Conservation (phyloP, 2,329 filamentous ascomycete genomes). For the Acephala macrosclerotiorum region DNA sequence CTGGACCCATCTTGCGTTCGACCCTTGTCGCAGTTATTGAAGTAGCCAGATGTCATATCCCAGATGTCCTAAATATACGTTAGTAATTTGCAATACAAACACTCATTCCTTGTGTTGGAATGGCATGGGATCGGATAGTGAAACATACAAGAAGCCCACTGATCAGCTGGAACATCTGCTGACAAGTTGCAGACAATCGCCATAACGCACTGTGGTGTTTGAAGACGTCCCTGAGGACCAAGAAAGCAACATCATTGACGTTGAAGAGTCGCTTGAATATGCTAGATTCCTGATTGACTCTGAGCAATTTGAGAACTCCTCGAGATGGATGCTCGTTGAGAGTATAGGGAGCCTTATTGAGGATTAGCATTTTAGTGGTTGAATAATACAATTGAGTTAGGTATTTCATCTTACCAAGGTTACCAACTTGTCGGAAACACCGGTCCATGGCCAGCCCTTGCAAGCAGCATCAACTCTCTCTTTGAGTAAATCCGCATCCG, state of each 20-base stretch:
- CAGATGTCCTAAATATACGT: conserved; percentile 23
- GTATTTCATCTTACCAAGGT: conserved; percentile 14
- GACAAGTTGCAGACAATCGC: conserved; percentile 31
- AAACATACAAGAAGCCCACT: conserved; percentile 22
- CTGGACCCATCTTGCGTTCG: background rate
- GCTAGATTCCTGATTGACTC: conserved; percentile 5
- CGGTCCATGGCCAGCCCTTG: conserved; percentile 31
- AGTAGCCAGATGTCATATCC: conserved; percentile 29
- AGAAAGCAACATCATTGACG: conserved; percentile 14
- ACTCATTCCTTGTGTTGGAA: background rate
- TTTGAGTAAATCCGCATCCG: conserved; percentile 18
- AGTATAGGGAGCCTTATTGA: conserved; percentile 15
- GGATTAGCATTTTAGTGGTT: background rate
- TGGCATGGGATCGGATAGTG: background rate
- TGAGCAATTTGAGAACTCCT: conserved; percentile 10
- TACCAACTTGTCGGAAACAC: conserved; percentile 17
- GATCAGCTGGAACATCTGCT: conserved; percentile 18
- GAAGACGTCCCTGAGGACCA: conserved; percentile 24
- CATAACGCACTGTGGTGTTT: conserved; percentile 24
- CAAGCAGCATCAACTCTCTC: conserved; percentile 23
- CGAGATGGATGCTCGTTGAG: conserved; percentile 7
- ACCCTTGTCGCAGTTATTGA: conserved; percentile 29
- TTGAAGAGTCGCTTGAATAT: conserved; percentile 26
- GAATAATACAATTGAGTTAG: background rate
- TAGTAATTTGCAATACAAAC: background rate